Percentiles rank a stretch among this genome's conserved stretches.
Conservation (phyloP, 2,329 filamentous ascomycete genomes). For the Camptophora hylomeconis region DNA sequence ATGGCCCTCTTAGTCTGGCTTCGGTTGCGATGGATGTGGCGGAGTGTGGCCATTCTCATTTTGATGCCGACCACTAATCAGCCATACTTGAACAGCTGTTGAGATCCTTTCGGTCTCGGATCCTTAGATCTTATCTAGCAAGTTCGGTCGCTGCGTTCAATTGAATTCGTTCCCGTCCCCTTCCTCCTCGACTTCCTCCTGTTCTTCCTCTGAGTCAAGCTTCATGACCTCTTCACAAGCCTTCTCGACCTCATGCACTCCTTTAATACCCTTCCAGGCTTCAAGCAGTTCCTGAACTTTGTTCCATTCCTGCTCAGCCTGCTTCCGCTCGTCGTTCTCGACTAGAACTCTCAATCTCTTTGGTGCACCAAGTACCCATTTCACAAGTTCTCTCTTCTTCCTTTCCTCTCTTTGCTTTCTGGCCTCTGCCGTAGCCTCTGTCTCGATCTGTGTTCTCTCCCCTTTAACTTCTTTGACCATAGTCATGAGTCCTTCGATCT, state of each 20-base stretch:
- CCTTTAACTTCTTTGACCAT: slow-evolving; percentile 32
- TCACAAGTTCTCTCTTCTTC: slow-evolving; percentile 28
- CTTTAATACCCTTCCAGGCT: slow-evolving; percentile 31
- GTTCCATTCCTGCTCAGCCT: slow-evolving; percentile 29
- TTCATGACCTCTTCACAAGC: slow-evolving; percentile 28
- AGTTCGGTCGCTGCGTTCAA: too few species aligned
- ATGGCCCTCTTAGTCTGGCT: too few species aligned
- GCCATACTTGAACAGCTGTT: too few species aligned
- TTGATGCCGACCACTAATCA: too few species aligned
- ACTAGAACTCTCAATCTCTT: slow-evolving; percentile 25
- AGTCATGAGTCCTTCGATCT: slow-evolving; percentile 26
- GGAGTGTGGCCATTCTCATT: too few species aligned
- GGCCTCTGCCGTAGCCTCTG: slow-evolving; percentile 19
- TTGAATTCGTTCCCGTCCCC: too few species aligned
- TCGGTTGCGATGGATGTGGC: too few species aligned
- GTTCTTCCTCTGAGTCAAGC: slow-evolving; percentile 10
- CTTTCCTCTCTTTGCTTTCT: slow-evolving; percentile 16
- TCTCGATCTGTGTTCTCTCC: slow-evolving; percentile 21
- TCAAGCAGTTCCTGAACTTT: slow-evolving; percentile 26
- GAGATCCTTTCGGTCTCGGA: too few species aligned
- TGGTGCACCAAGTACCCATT: slow-evolving; percentile 32
- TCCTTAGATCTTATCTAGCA: too few species aligned
- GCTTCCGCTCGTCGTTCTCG: slow-evolving; percentile 25
- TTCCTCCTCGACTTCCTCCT: slow-evolving; percentile 4
- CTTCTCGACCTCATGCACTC: slow-evolving; percentile 27